These are phyloP conservation scores for Nakazawaea anatomiae DNA, from an alignment of 805 yeast genomes.

Conservation along the genomic window DNA sequence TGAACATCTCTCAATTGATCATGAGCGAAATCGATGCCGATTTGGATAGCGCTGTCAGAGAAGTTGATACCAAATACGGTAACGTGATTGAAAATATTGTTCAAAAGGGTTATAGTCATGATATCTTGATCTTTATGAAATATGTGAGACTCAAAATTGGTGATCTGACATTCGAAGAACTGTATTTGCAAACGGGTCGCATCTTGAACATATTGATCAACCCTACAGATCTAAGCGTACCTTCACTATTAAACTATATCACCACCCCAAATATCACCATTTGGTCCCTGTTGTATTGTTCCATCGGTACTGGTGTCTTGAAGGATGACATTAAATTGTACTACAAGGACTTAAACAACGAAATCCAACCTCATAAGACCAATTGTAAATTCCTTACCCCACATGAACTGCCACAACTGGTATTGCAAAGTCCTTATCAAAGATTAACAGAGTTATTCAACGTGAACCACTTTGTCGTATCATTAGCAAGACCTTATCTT, in stretches of 20 bases:
- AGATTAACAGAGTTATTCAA: conserved; percentile 88
- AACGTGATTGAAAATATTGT: conserved; percentile 71
- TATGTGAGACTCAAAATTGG: conserved; percentile 75
- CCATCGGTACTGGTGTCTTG: conserved; percentile 68
- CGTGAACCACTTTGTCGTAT: conserved; percentile 87
- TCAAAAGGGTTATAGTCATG: conserved; percentile 81
- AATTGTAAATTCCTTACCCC: conserved; percentile 35
- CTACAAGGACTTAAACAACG: conserved; percentile 49
- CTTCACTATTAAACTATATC: conserved; percentile 75
- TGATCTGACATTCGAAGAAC: conserved; percentile 89
- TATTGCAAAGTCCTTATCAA: conserved; percentile 64
- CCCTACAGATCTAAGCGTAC: conserved; percentile 67
- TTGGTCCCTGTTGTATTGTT: conserved; percentile 86
- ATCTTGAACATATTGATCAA: conserved; percentile 81
- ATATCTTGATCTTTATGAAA: conserved; percentile 69
- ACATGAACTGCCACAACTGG: conserved; percentile 30
- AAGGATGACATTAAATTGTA: conserved; percentile 56
- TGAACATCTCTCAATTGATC: conserved; percentile 4
- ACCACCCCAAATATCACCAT: conserved; percentile 91
- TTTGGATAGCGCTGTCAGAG: conserved; percentile 15
- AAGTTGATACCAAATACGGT: conserved; percentile 42
- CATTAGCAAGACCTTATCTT: conserved; percentile 88
- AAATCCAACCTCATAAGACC: conserved; percentile 33
- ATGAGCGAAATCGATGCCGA: conserved; percentile 21
- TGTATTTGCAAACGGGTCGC: conserved; percentile 71